A percentile compares a stretch with the other conserved stretches of the same genome.
phyloP scores from a whole-genome alignment of 192 early-diverging fungal genomes.

The Coemansia furcata region DNA sequence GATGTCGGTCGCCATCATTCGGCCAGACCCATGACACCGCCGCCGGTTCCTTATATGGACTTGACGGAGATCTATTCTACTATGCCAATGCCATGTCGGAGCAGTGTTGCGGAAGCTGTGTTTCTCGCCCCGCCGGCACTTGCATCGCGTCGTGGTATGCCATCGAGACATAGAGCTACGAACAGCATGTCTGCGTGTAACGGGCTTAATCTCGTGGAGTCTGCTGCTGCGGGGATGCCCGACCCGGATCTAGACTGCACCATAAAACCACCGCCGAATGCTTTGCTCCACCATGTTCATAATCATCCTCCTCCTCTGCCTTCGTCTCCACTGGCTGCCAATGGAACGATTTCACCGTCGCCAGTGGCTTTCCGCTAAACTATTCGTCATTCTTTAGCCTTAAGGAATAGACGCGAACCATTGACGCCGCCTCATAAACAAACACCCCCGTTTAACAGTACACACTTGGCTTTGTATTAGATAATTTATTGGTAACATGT shows the following conservation, averaged over 20 bases:
- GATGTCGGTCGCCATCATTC: background rate
- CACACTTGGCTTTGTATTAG: no score
- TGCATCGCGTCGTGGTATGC: background rate
- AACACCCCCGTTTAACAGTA: no score
- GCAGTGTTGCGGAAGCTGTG: background rate
- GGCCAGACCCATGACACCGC: conserved; percentile 2
- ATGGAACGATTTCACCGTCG: background rate
- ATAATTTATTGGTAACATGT: no score
- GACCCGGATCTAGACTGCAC: background rate
- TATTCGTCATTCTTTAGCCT: background rate
- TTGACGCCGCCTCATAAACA: no score
- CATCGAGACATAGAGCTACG: background rate
- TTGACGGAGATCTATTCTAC: background rate
- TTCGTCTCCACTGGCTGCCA: background rate
- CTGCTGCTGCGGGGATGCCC: background rate
- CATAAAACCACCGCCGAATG: background rate
- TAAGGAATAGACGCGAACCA: background rate
- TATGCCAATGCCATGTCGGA: background rate
- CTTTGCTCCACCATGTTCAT: background rate
- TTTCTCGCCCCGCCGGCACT: background rate
- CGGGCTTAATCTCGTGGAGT: background rate
- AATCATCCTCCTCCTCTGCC: background rate
- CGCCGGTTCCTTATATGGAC: background rate
- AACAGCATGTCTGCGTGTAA: conserved; percentile 2
- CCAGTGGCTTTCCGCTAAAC: background rate